Evolutionary conservation across 2,329 filamentous ascomycete genomes (phyloP).

Genomic region (Clarireedia paspali): DNA sequence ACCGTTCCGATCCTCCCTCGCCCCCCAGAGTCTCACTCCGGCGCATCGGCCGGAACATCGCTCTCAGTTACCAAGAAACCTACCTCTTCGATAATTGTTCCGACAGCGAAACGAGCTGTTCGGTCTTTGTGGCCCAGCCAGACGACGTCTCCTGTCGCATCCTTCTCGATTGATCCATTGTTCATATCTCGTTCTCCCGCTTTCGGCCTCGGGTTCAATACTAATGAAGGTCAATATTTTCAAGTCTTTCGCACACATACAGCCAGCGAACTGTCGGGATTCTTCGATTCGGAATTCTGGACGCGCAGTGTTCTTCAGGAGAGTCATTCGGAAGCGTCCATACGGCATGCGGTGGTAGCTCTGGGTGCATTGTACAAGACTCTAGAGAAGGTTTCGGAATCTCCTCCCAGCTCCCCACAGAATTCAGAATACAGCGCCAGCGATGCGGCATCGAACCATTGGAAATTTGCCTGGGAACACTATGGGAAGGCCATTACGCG

Average conservation of each 20-base stretch:
- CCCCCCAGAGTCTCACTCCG: slow-evolving; percentile 5
- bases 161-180: neutral
- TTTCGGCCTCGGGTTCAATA: slow-evolving; percentile 33
- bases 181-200: neutral
- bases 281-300: slow-evolving; percentile 62
- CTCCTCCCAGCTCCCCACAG: slow-evolving; percentile 34
- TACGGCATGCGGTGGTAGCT: slow-evolving; percentile 58
- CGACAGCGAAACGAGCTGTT: neutral
- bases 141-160: slow-evolving; percentile 4
- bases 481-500: slow-evolving; percentile 50
- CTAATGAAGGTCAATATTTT: slow-evolving; percentile 51
- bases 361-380: slow-evolving; percentile 62
- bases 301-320: slow-evolving; percentile 53
- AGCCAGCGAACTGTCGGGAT: slow-evolving; percentile 55
- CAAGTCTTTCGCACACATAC: slow-evolving; percentile 54
- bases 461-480: slow-evolving; percentile 51
- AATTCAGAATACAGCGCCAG: slow-evolving; percentile 12
- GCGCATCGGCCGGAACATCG: slow-evolving; percentile 6
- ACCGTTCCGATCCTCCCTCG: slow-evolving; percentile 21
- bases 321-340: slow-evolving; percentile 52
- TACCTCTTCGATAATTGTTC: neutral
- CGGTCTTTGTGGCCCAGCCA: neutral
- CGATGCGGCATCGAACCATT: slow-evolving; percentile 42
- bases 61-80: slow-evolving; percentile 1
- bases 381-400: slow-evolving; percentile 46